phyloP scores from a whole-genome alignment of 352 stramenopile species.

The Globisporangium spiculum region DNA sequence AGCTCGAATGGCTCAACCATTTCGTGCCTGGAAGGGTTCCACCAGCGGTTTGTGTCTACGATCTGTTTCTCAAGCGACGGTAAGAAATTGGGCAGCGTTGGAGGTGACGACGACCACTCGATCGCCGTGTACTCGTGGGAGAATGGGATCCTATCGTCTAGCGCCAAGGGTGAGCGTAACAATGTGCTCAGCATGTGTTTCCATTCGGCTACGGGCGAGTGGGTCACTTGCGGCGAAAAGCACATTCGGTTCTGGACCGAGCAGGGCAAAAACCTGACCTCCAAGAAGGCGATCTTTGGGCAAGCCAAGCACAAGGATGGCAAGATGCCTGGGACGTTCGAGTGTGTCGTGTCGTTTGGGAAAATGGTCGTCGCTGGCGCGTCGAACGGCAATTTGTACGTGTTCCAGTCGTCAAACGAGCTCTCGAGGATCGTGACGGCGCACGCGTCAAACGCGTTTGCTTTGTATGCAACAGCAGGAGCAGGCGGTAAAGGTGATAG shows the following conservation, averaged over 20 bases:
- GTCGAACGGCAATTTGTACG: conserved; percentile 73
- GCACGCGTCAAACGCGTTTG: conserved; percentile 43
- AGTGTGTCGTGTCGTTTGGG: conserved; percentile 51
- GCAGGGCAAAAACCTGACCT: conserved; percentile 64
- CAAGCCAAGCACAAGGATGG: conserved; percentile 50
- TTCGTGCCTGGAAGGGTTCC: conserved; percentile 68
- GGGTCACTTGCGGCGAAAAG: conserved; percentile 71
- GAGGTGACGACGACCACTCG: conserved; percentile 82
- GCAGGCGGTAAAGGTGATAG: conserved; percentile 18
- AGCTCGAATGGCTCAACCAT: conserved; percentile 32
- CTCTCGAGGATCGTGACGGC: conserved; percentile 49
- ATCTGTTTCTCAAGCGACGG: conserved; percentile 75
- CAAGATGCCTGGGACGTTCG: conserved; percentile 45
- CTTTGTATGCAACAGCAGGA: conserved; percentile 28
- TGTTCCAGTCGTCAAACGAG: conserved; percentile 61
- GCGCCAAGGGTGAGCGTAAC: conserved; percentile 63
- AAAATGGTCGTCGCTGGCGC: conserved; percentile 43
- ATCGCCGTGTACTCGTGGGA: conserved; percentile 82
- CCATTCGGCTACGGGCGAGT: conserved; percentile 41
- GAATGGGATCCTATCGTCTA: conserved; percentile 39
- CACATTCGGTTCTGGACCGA: conserved; percentile 77
- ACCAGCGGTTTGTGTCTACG: conserved; percentile 67
- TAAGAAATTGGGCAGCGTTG: conserved; percentile 63
- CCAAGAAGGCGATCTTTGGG: conserved; percentile 72
- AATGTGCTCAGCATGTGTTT: conserved; percentile 52